Conservation (phyloP, 441 rosid species). For the Corymbia citriodora region DNA sequence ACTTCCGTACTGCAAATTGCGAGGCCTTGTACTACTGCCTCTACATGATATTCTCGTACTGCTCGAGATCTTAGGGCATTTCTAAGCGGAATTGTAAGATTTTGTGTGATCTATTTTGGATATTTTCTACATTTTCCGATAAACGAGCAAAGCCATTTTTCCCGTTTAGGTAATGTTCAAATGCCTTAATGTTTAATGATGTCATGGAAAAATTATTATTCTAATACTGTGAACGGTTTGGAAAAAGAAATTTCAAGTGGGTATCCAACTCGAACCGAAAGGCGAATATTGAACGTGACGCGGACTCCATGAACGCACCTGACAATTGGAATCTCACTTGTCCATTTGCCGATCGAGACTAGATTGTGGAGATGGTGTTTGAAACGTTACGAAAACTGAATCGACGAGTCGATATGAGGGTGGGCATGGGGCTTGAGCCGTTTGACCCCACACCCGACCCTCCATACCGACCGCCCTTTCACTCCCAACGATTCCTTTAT, state of each 20-base stretch:
- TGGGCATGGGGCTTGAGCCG: neutral
- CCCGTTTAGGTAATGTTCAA: fast-evolving
- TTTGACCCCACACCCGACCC: neutral
- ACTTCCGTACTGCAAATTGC: neutral
- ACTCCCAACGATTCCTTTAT: neutral
- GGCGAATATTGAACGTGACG: neutral
- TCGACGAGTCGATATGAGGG: neutral
- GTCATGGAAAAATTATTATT: neutral
- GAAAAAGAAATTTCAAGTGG: neutral
- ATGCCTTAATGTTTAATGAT: neutral
- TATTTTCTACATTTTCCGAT: neutral
- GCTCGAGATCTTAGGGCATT: neutral
- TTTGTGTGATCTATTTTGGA: fast-evolving
- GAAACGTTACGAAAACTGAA: neutral
- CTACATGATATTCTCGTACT: neutral
- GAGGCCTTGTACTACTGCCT: neutral
- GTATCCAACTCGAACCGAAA: neutral
- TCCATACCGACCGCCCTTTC: neutral
- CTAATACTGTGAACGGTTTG: neutral
- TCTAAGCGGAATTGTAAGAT: neutral
- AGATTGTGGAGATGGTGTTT: neutral
- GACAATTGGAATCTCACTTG: neutral
- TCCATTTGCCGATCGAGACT: neutral
- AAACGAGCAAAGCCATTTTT: fast-evolving
- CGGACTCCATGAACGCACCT: neutral